A percentile compares a stretch with the other conserved stretches of the same genome.
These are phyloP conservation scores for Aspergillus japonicus DNA, from an alignment of 2,329 filamentous ascomycete species.

Conservation along the genomic window DNA sequence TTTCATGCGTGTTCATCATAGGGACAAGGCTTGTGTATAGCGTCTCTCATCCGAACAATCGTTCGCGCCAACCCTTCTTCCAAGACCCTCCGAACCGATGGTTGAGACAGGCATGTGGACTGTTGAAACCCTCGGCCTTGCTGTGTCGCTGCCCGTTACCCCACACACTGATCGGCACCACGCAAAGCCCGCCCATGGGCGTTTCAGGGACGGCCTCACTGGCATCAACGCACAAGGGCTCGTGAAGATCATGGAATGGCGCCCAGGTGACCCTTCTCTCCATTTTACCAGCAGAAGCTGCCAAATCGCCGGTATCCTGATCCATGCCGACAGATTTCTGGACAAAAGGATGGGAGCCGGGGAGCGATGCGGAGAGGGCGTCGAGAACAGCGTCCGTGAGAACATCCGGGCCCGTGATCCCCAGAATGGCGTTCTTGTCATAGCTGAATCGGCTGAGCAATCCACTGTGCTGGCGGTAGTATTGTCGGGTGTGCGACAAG, in stretches of 20 bases:
- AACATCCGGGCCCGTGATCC: constrained; percentile 35
- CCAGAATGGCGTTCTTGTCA: constrained; percentile 29
- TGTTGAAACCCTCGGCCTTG: constrained; percentile 27
- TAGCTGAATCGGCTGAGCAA: constrained; percentile 19
- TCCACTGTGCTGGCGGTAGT: constrained; percentile 18
- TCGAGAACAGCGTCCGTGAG: constrained; percentile 37
- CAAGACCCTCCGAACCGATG: constrained; percentile 35
- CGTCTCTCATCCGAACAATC: constrained; percentile 24
- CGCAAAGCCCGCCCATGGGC: constrained; percentile 78
- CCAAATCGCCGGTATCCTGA: constrained; percentile 22
- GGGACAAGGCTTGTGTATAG: too few species aligned
- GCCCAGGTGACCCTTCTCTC: constrained; percentile 34
- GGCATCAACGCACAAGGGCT: constrained; percentile 28
- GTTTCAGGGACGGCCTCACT: constrained; percentile 43
- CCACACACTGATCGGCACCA: constrained; percentile 72
- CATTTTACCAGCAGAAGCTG: constrained; percentile 5
- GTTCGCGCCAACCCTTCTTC: constrained; percentile 34
- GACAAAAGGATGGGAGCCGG: constrained; percentile 26
- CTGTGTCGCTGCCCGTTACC: constrained; percentile 38
- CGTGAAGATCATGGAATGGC: constrained; percentile 29
- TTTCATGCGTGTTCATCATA: too few species aligned
- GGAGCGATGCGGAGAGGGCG: constrained; percentile 28
- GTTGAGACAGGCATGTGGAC: constrained; percentile 33
- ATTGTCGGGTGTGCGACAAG: constrained; percentile 31
- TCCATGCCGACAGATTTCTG: constrained; percentile 25